Conservation (phyloP, 2,329 filamentous ascomycete species). For the Sarocladium strictum region DNA sequence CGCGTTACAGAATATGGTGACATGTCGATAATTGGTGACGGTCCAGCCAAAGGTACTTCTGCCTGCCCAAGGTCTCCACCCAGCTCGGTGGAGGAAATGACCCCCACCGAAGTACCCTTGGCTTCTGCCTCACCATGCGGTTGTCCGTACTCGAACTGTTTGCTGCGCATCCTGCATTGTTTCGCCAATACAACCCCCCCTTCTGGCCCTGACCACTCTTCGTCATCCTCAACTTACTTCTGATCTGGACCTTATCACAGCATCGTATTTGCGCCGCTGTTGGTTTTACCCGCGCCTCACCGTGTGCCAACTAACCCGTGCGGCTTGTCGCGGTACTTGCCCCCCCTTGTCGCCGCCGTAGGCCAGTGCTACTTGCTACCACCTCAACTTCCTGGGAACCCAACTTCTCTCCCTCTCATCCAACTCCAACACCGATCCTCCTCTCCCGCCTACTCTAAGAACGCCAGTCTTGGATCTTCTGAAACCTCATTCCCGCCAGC, state of each 20-base stretch:
- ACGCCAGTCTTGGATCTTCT: not conserved
- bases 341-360: not conserved
- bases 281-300: not conserved
- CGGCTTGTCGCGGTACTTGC: not conserved
- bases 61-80: not conserved
- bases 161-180: too few species aligned
- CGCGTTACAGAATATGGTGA: not conserved
- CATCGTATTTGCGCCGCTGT: too few species aligned
- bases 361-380: not conserved
- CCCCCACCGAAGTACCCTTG: conserved; percentile 1
- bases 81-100: not conserved
- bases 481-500: conserved; percentile 5
- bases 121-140: not conserved
- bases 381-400: not conserved
- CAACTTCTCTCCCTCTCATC: not conserved
- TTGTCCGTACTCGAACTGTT: not conserved
- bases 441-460: not conserved
- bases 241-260: too few species aligned
- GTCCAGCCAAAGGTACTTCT: not conserved
- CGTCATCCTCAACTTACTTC: too few species aligned
- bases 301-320: not conserved
- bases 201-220: not conserved
- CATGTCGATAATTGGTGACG: not conserved
- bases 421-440: not conserved
- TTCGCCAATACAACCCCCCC: too few species aligned